Evolutionary conservation across 192 early-diverging fungal genomes (phyloP).

Genomic region (Coemansia sp.): DNA sequence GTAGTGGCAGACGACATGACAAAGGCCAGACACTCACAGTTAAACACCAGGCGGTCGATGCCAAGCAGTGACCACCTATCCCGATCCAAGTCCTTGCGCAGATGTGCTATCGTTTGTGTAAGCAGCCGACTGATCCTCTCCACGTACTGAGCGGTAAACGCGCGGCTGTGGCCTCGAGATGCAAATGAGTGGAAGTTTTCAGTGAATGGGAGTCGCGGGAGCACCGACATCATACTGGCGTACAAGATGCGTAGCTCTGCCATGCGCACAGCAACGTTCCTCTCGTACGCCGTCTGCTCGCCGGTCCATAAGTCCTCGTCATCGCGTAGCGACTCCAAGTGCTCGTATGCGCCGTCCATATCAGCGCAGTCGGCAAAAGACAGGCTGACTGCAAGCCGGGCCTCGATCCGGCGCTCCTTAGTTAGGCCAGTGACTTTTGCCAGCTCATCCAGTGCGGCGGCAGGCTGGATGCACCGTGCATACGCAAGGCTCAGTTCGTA

Average conservation of each 20-base stretch:
- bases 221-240: constrained; percentile 26
- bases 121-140: constrained; percentile 5
- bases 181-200: constrained; percentile 40
- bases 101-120: background rate
- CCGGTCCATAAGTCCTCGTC: constrained; percentile 8
- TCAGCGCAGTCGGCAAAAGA: constrained; percentile 29
- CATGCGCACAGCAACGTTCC: background rate
- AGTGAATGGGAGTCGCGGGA: constrained; percentile 42
- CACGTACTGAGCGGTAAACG: constrained; percentile 7
- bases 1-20: constrained; percentile 5
- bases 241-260: constrained; percentile 19
- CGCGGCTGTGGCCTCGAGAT: constrained; percentile 26
- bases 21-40: constrained; percentile 27
- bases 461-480: constrained; percentile 38
- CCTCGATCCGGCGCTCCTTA: constrained; percentile 24
- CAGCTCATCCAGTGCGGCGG: constrained; percentile 3
- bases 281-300: constrained; percentile 14
- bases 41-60: constrained; percentile 25
- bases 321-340: background rate
- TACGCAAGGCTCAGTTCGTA: constrained; percentile 37
- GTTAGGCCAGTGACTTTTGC: background rate
- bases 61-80: background rate
- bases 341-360: constrained; percentile 14
- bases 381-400: constrained; percentile 21
- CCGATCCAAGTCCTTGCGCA: background rate